Conservation (phyloP, 768 basidiomycete species). For the Mycena maculata region DNA sequence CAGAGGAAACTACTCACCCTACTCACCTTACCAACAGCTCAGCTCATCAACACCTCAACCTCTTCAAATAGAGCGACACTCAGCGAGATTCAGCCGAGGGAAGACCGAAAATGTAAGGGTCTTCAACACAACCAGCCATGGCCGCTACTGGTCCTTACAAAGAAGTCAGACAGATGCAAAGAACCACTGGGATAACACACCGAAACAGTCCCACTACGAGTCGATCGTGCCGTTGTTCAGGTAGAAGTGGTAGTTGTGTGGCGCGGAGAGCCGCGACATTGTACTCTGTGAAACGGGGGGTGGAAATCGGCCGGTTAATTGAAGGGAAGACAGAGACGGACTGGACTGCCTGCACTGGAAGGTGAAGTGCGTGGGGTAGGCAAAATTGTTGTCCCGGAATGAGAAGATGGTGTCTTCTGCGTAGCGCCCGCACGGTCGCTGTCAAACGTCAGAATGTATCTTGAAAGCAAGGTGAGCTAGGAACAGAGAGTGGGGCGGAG, state of each 20-base stretch:
- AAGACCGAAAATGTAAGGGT: too few relatives aligned
- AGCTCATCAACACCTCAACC: too few relatives aligned
- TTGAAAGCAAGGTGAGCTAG: not conserved
- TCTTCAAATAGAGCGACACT: too few relatives aligned
- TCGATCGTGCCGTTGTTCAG: not conserved
- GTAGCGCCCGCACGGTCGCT: slow-evolving; percentile 25
- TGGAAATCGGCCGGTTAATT: not conserved
- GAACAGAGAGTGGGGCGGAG: too few relatives aligned
- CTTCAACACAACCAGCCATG: too few relatives aligned
- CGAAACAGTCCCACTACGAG: too few relatives aligned
- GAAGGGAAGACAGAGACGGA: not conserved
- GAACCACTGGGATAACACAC: too few relatives aligned
- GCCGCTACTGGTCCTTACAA: too few relatives aligned
- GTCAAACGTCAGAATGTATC: slow-evolving; percentile 30
- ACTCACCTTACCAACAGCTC: too few relatives aligned
- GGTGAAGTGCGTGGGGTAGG: slow-evolving; percentile 12
- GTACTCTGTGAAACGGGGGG: slow-evolving; percentile 7
- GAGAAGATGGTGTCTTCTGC: slow-evolving; percentile 29
- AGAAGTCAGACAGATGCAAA: too few relatives aligned
- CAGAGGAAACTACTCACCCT: too few relatives aligned
- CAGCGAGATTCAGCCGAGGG: too few relatives aligned
- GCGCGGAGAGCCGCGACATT: slow-evolving; percentile 25
- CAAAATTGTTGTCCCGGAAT: slow-evolving; percentile 31
- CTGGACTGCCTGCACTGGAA: slow-evolving; percentile 21
- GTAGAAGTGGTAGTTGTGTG: slow-evolving; percentile 21